A percentile compares a stretch with the other conserved stretches of the same genome.
These are phyloP conservation scores for Trametes cubensis DNA, from an alignment of 768 basidiomycete genomes.

Conservation along the genomic window DNA sequence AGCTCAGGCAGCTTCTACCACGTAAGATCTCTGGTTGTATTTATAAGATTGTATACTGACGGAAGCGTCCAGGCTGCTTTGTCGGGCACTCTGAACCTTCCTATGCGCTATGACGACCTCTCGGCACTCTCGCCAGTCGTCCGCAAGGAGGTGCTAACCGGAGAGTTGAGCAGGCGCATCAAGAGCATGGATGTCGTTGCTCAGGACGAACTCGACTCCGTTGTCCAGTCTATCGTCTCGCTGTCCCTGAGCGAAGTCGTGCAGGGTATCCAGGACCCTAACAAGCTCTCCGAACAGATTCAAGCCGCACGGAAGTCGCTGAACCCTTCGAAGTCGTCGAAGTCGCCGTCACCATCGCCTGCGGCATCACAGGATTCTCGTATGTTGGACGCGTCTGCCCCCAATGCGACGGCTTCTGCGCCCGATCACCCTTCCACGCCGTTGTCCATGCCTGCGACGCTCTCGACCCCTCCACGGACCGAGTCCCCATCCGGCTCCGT, in stretches of 20 bases:
- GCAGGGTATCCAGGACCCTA: constrained; percentile 70
- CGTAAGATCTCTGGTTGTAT: constrained; percentile 42
- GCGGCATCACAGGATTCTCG: constrained; percentile 72
- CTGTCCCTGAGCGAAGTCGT: constrained; percentile 79
- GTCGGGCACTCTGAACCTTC: constrained; percentile 74
- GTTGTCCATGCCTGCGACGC: constrained; percentile 70
- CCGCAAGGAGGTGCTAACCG: constrained; percentile 81
- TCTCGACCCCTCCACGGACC: constrained; percentile 83
- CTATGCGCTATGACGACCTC: constrained; percentile 88
- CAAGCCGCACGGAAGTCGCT: constrained; percentile 36
- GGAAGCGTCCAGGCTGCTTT: constrained; percentile 65
- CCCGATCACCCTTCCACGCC: constrained; percentile 90
- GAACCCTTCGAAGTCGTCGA: constrained; percentile 31
- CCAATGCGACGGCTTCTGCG: constrained; percentile 81
- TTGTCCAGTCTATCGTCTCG: constrained; percentile 73
- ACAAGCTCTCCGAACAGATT: constrained; percentile 68
- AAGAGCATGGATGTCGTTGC: constrained; percentile 58
- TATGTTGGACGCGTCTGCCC: constrained; percentile 60
- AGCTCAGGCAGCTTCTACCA: constrained; percentile 89
- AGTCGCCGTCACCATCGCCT: constrained; percentile 52
- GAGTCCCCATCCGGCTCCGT: constrained; percentile 69
- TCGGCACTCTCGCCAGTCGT: constrained; percentile 84
- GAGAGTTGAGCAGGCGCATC: constrained; percentile 78
- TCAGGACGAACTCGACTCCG: constrained; percentile 54
- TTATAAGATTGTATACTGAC: not conserved